phyloP scores from a whole-genome alignment of 1,284 basidiomycete genomes.

The Pterulicium gracile region DNA sequence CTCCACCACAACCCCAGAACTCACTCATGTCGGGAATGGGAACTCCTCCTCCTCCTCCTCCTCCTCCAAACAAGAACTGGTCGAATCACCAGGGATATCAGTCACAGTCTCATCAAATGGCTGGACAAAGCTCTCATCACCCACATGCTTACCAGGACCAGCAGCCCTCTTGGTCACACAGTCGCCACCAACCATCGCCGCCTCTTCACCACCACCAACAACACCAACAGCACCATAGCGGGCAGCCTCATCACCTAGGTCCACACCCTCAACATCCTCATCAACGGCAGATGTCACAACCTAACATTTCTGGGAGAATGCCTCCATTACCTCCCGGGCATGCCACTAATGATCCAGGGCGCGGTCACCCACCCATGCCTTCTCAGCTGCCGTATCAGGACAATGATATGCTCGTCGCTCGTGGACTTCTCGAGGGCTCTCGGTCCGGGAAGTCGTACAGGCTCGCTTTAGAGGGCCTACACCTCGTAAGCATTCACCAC shows the following conservation, averaged over 20 bases:
- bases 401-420: not conserved
- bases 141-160: conserved; percentile 7
- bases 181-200: not conserved
- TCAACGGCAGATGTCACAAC: conserved; percentile 14
- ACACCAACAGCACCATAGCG: conserved; percentile 7
- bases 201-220: conserved; percentile 5
- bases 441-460: not conserved
- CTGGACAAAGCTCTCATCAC: not conserved
- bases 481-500: not conserved
- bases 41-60: too few relatives aligned
- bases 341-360: not conserved
- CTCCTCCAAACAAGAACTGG: not conserved
- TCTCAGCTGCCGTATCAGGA: not conserved
- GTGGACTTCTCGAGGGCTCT: not conserved
- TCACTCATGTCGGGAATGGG: not conserved
- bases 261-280: conserved; percentile 7
- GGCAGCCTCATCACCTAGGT: conserved; percentile 7
- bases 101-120: not conserved
- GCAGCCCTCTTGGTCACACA: conserved; percentile 2
- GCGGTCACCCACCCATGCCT: not conserved
- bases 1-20: not conserved
- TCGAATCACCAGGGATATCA: not conserved
- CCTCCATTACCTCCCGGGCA: not conserved
- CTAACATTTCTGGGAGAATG: conserved; percentile 4
- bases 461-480: not conserved